phyloP scores from a whole-genome alignment of 139 green algal genomes.

The Chlamydomonas sphaeroides region DNA sequence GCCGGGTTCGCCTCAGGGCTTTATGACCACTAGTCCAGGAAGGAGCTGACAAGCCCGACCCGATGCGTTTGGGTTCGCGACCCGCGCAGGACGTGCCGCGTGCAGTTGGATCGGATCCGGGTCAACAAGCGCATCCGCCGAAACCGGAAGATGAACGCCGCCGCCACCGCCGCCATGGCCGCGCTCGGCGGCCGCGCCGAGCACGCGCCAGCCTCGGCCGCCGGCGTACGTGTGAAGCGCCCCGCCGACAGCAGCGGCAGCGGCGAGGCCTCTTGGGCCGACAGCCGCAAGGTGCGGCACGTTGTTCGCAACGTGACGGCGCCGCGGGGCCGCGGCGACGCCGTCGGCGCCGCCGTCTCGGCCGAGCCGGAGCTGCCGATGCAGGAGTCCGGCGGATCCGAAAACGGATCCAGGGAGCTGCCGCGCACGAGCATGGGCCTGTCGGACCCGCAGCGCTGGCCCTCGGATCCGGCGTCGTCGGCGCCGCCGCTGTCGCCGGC shows the following conservation, averaged over 20 bases:
- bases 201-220: not conserved
- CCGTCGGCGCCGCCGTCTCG: no score
- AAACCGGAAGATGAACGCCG: conserved; percentile 26
- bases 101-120: conserved; percentile 35
- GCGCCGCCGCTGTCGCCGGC: conserved; percentile 4
- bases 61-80: no score
- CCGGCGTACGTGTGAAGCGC: not conserved
- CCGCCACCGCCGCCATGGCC: not conserved
- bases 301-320: not conserved
- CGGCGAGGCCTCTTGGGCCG: conserved; percentile 21
- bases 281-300: conserved; percentile 27
- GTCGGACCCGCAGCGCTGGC: not conserved
- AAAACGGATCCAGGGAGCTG: conserved; percentile 1
- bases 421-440: conserved; percentile 4
- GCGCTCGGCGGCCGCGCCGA: not conserved
- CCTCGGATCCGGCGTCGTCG: not conserved
- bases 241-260: conserved; percentile 34
- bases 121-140: conserved; percentile 33
- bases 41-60: no score
- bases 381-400: not conserved
- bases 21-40: no score
- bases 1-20: not conserved
- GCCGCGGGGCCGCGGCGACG: no score
- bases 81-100: conserved; percentile 29
- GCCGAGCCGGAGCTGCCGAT: not conserved